Base-by-base conservation (phyloP, 208 protist genomes). In the Acanthamoeba healyi region DNA sequence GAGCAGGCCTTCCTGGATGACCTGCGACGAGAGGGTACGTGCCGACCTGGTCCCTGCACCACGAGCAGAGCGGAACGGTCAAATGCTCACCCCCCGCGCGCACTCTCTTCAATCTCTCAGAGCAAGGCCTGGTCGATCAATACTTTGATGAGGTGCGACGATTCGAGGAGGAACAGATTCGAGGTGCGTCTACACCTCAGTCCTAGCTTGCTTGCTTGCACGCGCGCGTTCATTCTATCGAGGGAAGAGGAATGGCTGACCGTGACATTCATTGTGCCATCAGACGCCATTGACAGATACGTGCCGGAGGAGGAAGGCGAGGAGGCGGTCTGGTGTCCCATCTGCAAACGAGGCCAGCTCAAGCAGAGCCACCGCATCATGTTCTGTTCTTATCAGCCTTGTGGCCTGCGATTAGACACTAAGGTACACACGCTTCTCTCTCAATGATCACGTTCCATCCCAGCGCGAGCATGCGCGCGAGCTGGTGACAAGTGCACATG, bases 1-100 rank as follows among this genome's bases (percentile, higher is more conserved):
- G 70, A 79, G 38, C 70, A 79, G 70, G 70, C 70, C 70, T 79
- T 79, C 24, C 70, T 79, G 4, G 70, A 79, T 2, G 70, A 79
- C 1, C 9, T 79, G 10, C 70, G 70, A 49, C 70, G 36, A 29
- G 70, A 79, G 46, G 70, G 70, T 79, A 79, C 58, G 26, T 54
- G 49, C 58, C 34, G 5, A 26, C 54, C 22, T 67, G 5, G 3
- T 34, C n/a, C 19, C 4, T 36, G 15, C 49, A n/a, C 67, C 0
- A 77, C 24, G 38, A 1, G n/a, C n/a, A n/a, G n/a, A n/a, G n/a
- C n/a, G n/a, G n/a, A n/a, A n/a, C n/a, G n/a, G n/a, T n/a, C n/a
- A n/a, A n/a, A n/a, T n/a, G n/a, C n/a, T n/a, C n/a, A n/a, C n/a
- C n/a, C n/a, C n/a, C n/a, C n/a, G n/a, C n/a, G n/a, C n/a, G n/a